phyloP scores from a whole-genome alignment of 148 eudicot genomes.

The Rhododendron williamsianum region DNA sequence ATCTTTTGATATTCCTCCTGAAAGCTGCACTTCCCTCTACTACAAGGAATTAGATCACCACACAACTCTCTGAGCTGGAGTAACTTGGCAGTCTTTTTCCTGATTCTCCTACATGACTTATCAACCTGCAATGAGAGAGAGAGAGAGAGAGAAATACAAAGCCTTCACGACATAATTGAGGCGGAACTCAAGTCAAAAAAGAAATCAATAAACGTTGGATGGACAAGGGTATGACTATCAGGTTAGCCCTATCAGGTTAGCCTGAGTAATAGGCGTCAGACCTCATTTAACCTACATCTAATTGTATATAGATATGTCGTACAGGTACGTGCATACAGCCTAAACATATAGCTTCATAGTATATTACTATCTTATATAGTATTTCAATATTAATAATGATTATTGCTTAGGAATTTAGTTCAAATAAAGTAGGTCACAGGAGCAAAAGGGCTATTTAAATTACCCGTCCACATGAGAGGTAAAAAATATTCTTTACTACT shows the following conservation, averaged over 20 bases:
- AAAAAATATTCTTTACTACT: neutral
- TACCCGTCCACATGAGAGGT: neutral
- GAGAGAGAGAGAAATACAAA: neutral
- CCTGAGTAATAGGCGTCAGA: neutral
- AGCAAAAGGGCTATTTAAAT: neutral
- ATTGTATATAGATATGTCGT: neutral
- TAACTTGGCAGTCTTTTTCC: constrained; percentile 34
- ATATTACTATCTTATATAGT: neutral
- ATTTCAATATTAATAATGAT: neutral
- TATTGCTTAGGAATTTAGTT: neutral
- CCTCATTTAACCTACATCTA: neutral
- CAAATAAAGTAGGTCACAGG: neutral
- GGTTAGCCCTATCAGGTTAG: neutral
- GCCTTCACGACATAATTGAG: neutral
- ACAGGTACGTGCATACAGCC: neutral
- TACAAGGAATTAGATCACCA: constrained; percentile 45
- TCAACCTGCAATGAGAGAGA: constrained; percentile 20
- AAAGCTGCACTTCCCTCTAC: constrained; percentile 53
- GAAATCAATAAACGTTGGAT: neutral
- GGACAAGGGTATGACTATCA: neutral
- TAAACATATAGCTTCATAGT: neutral
- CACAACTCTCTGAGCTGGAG: constrained; percentile 55
- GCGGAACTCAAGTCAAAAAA: neutral
- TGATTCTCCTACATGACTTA: constrained; percentile 13
- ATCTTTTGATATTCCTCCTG: constrained; percentile 53